These are phyloP conservation scores for Botrytis tulipae DNA, from an alignment of 2,329 filamentous ascomycete genomes.

Conservation along the genomic window DNA sequence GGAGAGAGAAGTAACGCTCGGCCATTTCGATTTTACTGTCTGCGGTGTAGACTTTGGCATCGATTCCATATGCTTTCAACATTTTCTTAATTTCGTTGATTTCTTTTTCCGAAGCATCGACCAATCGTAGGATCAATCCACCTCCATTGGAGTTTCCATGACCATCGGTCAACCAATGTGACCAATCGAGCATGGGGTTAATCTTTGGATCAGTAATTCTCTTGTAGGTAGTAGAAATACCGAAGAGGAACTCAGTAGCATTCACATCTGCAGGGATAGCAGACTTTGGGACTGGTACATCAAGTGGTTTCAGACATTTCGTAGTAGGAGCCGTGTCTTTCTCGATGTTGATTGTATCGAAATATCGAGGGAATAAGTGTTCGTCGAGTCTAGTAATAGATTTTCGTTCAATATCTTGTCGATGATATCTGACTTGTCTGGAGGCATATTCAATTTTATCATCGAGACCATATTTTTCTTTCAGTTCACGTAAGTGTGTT, in stretches of 20 bases:
- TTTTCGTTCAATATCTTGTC: conserved; percentile 50
- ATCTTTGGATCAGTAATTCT: conserved; percentile 52
- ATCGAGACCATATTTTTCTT: conserved; percentile 48
- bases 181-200: conserved; percentile 57
- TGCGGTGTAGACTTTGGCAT: conserved; percentile 56
- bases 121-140: conserved; percentile 53
- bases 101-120: conserved; percentile 52
- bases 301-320: conserved; percentile 50
- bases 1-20: conserved; percentile 55
- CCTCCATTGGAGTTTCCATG: conserved; percentile 55
- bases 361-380: conserved; percentile 46
- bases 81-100: conserved; percentile 49
- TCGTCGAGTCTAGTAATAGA: conserved; percentile 52
- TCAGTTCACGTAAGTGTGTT: conserved; percentile 46
- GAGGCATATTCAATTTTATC: conserved; percentile 56
- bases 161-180: conserved; percentile 58
- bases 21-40: conserved; percentile 56
- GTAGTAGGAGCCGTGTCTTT: conserved; percentile 43
- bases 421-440: conserved; percentile 53
- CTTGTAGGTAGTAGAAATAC: conserved; percentile 57
- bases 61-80: conserved; percentile 50
- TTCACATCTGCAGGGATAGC: conserved; percentile 51
- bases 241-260: conserved; percentile 57
- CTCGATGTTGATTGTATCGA: conserved; percentile 49
- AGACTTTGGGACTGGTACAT: conserved; percentile 52